These are phyloP conservation scores for Pseudopithomyces maydicus DNA, from an alignment of 2,329 filamentous ascomycete genomes.

Conservation along the genomic window DNA sequence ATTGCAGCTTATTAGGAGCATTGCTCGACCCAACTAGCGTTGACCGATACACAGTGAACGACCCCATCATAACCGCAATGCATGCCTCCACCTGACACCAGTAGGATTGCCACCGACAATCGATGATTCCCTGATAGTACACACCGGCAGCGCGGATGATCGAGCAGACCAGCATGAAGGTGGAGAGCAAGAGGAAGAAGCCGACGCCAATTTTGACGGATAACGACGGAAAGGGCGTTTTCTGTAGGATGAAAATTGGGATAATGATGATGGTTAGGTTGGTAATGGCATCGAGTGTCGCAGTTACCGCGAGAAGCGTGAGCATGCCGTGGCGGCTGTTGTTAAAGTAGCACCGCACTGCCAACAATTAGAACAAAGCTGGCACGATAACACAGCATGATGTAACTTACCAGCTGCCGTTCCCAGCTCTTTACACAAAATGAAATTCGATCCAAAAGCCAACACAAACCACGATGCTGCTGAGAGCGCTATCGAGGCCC, in stretches of 20 bases:
- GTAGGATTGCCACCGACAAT: constrained; percentile 17
- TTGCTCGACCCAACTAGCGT: neutral
- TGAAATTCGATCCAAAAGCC: neutral
- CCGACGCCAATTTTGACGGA: constrained; percentile 4
- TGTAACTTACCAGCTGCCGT: neutral
- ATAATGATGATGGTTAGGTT: constrained; percentile 16
- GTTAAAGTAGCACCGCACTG: neutral
- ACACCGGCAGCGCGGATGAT: constrained; percentile 2
- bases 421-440: neutral
- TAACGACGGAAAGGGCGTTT: neutral
- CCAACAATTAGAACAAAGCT: neutral
- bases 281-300: constrained; percentile 1
- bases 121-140: neutral
- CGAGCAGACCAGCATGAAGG: constrained; percentile 8
- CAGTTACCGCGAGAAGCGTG: neutral
- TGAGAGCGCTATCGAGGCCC: constrained; percentile 8
- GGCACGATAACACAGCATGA: too few species aligned
- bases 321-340: neutral
- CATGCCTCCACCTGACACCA: constrained; percentile 24
- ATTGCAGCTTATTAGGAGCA: constrained; percentile 1
- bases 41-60: constrained; percentile 23
- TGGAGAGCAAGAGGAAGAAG: constrained; percentile 8
- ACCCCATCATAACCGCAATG: constrained; percentile 22
- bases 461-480: neutral
- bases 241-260: constrained; percentile 15